Evolutionary conservation across 2,329 filamentous ascomycete species (phyloP), one percentile per base, ranked within the genome.

Genomic region (Cladorrhinum sp.): DNA sequence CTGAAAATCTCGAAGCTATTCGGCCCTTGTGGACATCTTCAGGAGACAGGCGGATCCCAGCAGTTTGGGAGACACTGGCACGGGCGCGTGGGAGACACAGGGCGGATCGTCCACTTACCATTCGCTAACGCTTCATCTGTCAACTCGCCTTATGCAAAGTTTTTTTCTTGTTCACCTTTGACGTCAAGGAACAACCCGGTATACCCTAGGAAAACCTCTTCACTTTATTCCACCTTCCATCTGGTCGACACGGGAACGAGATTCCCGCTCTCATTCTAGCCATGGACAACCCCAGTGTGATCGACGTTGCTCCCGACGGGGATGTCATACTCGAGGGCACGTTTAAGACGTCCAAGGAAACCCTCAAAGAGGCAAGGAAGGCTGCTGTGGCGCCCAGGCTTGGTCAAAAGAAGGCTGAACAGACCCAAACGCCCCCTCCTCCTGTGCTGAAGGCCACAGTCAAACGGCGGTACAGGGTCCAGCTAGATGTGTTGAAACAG

Each of bases 241-340:
- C 49, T 3, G 36, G 41, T 22, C 41, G 24, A 50, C 22, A 23
- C 49, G 20, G 24, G 22, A 50, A 50, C 49, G 9, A 50, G 32
- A 56, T 56, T 22, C n/a, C 48, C 55, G 49, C 25, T 16, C 38
- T 23, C 50, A 45, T 36, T 50, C 29, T 13, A 18, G 23, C 29
- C 67, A 72, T 49, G 69, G 52, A 38, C 13, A 24, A 56, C n/a
- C 72, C 62, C 49, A 67, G 71, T 27, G 70, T 85, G 57, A 71
- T 85, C 49, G 75, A 79, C 29, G 81, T 91, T 54, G 80, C 80
- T 22, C 66, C 78, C 3, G 74, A 76, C 16, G 89, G 89, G 36
- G 86, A 92, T 68, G 73, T 91, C 20, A 71, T 92, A 29, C 79
- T 92, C 13, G 80, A 86, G 62, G 81, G 91, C 36, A 81, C 81